phyloP scores from a whole-genome alignment of 2,329 filamentous ascomycete species.

The Aspergillus terreus region DNA sequence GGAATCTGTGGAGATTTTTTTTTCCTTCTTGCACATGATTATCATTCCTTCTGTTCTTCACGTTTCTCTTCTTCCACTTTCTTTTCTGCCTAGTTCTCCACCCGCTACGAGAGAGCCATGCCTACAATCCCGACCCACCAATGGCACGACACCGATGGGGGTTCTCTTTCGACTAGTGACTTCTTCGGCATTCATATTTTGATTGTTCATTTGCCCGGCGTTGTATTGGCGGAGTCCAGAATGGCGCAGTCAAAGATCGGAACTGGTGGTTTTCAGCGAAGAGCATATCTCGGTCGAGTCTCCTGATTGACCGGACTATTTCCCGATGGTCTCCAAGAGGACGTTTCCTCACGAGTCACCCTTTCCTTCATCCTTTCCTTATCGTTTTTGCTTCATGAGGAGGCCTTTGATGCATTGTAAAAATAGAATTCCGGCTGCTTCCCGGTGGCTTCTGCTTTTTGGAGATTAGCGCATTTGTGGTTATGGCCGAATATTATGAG shows the following conservation, averaged over 20 bases:
- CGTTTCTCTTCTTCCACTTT: conserved; percentile 12
- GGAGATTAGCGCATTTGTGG: conserved; percentile 34
- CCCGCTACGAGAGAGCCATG: conserved; percentile 6
- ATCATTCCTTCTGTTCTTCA: conserved; percentile 7
- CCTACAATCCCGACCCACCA: not conserved
- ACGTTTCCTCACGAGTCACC: conserved; percentile 10
- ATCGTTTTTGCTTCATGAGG: conserved; percentile 6
- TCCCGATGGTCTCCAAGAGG: conserved; percentile 3
- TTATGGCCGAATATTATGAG: conserved; percentile 34
- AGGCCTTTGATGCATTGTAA: conserved; percentile 31
- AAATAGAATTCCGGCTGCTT: conserved; percentile 33
- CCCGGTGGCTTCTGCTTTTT: conserved; percentile 22
- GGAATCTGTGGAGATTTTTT: conserved; percentile 24
- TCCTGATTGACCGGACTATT: conserved; percentile 14
- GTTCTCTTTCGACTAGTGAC: not conserved
- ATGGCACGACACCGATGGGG: conserved; percentile 1
- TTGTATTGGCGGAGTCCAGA: conserved; percentile 34
- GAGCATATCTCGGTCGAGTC: conserved; percentile 14
- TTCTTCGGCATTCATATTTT: conserved; percentile 19
- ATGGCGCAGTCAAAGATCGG: conserved; percentile 29
- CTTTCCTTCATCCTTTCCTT: conserved; percentile 13
- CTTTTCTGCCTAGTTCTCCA: conserved; percentile 10
- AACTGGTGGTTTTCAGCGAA: conserved; percentile 27
- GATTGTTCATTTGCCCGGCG: conserved; percentile 34
- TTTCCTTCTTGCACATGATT: conserved; percentile 38